phyloP scores from a whole-genome alignment of 768 basidiomycete genomes.

The Chalciporus pseudorubinellus region DNA sequence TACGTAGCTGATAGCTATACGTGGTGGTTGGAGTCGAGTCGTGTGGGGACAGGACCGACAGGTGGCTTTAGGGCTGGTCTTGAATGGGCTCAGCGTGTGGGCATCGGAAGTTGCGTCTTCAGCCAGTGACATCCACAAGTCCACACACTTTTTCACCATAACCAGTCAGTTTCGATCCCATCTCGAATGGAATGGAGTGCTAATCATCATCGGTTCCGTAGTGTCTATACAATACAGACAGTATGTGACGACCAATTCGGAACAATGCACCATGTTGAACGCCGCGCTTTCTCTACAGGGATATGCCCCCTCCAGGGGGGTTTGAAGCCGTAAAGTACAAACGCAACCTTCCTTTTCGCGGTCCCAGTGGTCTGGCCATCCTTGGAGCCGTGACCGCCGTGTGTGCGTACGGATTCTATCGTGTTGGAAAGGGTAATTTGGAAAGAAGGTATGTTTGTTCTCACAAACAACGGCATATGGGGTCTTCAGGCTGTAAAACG shows the following conservation, averaged over 20 bases:
- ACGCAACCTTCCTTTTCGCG: conserved; percentile 88
- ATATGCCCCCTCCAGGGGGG: conserved; percentile 93
- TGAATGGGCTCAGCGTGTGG: background rate
- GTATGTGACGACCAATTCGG: conserved; percentile 21
- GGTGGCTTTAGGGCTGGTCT: conserved; percentile 30
- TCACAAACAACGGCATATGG: conserved; percentile 21
- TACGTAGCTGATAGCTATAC: no score
- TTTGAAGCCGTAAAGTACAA: conserved; percentile 94
- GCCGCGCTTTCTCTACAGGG: conserved; percentile 48
- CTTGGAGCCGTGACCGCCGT: conserved; percentile 84
- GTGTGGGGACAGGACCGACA: conserved; percentile 4
- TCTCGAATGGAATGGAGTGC: background rate
- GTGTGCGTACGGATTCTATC: conserved; percentile 90
- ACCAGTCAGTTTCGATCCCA: conserved; percentile 19
- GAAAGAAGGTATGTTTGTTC: conserved; percentile 78
- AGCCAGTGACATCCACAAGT: conserved; percentile 2
- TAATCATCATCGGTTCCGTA: conserved; percentile 4
- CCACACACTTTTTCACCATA: background rate
- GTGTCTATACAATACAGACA: conserved; percentile 31
- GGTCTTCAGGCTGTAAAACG: conserved; percentile 70
- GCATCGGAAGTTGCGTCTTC: background rate
- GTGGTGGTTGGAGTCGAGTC: conserved; percentile 3
- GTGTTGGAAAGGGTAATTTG: conserved; percentile 84
- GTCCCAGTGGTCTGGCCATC: conserved; percentile 80
- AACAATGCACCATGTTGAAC: conserved; percentile 8